Base-by-base conservation (phyloP, 139 green algal genomes). In the Nannochloris sp. region DNA sequence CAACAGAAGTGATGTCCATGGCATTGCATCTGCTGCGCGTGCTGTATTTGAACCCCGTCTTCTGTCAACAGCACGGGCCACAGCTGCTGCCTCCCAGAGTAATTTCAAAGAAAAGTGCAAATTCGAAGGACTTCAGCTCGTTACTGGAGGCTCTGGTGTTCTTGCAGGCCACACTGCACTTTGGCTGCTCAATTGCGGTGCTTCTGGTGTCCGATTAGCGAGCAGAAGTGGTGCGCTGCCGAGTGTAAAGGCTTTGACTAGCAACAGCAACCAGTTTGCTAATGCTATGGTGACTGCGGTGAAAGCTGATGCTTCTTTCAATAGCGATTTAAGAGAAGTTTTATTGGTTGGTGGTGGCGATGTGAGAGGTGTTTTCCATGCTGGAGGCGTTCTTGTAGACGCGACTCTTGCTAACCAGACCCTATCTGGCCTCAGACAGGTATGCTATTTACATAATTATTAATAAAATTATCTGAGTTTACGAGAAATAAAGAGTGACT, bases 321-420 rank as follows among this genome's bases (percentile, higher is more conserved):
- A 6, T 25, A 37, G 25, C 13, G 59, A 65, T 55, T 39, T 12
- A 9, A n/a, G n/a, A n/a, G 9, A 59, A 9, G 13, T 38, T 15
- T n/a, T 65, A 6, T 38, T 57, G 32, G 6, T 53, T 38, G 54
- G 14, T 31, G 14, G 29, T 14, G 32, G 25, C 13, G 33, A 35
- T 54, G 59, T 13, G 6, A n/a, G n/a, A n/a, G 35, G 33, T 19
- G 14, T 65, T 13, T 32, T 54, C 9, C 83, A 90, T 72, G 87
- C 85, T 6, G 82, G 84, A 34, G 87, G 86, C 7, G 79, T 88
- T 23, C 67, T 95, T 35, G 69, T 72, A 1, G 86, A 92, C 66
- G 79, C 83, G 5, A 84, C 81, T 1, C 5, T 93, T 0, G 12
- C 38, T 2, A 86, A 87, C 27, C 84, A 90, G 68, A 85, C 61